Percentiles rank a stretch among this genome's conserved stretches.
Evolutionary conservation across 306 rosid genomes (phyloP).

Genomic region (Elaeagnus macrophylla): DNA sequence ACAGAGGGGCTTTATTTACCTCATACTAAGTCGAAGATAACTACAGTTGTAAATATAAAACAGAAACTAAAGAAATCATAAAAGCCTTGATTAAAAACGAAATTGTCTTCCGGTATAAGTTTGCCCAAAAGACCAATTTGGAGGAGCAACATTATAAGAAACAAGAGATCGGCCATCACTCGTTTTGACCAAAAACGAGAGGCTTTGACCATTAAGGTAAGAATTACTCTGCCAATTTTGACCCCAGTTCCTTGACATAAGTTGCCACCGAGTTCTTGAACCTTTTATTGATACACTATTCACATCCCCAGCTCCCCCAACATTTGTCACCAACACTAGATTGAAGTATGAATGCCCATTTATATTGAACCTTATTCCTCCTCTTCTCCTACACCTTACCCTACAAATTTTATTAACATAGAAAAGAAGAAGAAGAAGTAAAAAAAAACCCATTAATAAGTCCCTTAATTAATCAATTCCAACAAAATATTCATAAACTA

Average conservation of each 20-base stretch:
- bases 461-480: background rate
- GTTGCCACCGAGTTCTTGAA: slow-evolving; percentile 58
- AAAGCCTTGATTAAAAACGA: slow-evolving; percentile 20
- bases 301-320: slow-evolving; percentile 83
- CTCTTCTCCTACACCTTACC: slow-evolving; percentile 62
- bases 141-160: slow-evolving; percentile 60
- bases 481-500: background rate
- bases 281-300: slow-evolving; percentile 62
- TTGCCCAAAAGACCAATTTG: slow-evolving; percentile 67
- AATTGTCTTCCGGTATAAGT: slow-evolving; percentile 66
- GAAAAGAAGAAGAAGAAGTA: too few species aligned
- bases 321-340: slow-evolving; percentile 64
- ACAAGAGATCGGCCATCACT: slow-evolving; percentile 43
- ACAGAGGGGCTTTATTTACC: too few species aligned
- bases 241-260: slow-evolving; percentile 83
- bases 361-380: slow-evolving; percentile 66
- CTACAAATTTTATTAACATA: slow-evolving; percentile 17
- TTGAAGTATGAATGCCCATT: slow-evolving; percentile 84
- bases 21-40: too few species aligned
- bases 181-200: slow-evolving; percentile 63
- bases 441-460: too few species aligned
- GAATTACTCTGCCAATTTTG: slow-evolving; percentile 84
- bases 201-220: slow-evolving; percentile 57
- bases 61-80: too few species aligned
- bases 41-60: too few species aligned